Evolutionary conservation across 192 early-diverging fungal species (phyloP).

Genomic region (Coemansia asiatica): DNA sequence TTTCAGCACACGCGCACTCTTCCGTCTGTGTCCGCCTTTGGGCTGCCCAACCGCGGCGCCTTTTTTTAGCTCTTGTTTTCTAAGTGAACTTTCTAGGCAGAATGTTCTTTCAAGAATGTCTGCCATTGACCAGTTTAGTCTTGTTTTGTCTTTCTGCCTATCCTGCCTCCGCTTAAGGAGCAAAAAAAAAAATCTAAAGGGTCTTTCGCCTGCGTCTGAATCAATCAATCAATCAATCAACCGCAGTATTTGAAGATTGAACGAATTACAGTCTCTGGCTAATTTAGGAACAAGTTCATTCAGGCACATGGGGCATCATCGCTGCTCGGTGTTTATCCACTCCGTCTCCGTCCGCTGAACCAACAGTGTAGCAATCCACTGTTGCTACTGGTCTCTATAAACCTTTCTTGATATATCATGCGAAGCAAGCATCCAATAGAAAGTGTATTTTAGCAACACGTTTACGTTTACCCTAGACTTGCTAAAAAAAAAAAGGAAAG

Average conservation of each 20-base stretch:
- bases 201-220: background rate
- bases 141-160: background rate
- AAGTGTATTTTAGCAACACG: too few species aligned
- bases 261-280: background rate
- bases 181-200: too few species aligned
- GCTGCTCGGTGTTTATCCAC: background rate
- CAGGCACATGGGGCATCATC: too few species aligned
- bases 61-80: background rate
- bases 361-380: background rate
- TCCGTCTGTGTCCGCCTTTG: background rate
- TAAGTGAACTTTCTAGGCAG: slow-evolving; percentile 34
- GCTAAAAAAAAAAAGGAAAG: too few species aligned
- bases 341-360: background rate
- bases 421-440: too few species aligned
- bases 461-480: too few species aligned
- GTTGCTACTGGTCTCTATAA: background rate
- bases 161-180: background rate
- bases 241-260: background rate
- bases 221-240: background rate
- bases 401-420: too few species aligned
- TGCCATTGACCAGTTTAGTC: background rate
- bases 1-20: background rate
- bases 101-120: slow-evolving; percentile 39
- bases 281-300: background rate
- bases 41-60: slow-evolving; percentile 13